Evolutionary conservation across 257 asterid genomes (phyloP), one percentile per base, ranked within the genome.

Genomic region (Cinchona pubescens): DNA sequence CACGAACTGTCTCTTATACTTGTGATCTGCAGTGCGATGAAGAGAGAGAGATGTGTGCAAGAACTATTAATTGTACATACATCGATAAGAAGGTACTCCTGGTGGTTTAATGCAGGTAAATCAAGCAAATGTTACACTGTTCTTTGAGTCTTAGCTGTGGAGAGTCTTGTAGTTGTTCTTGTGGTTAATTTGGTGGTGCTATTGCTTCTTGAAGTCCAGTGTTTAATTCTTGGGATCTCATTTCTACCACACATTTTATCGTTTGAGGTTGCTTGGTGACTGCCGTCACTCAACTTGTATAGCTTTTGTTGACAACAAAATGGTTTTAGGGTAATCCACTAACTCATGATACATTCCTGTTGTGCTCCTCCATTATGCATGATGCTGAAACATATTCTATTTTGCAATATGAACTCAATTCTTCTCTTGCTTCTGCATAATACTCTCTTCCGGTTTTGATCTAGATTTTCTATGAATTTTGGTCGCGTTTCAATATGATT

Each of bases 211-310:
- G 23, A 35, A 74, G 45, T 64, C 71, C 42, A n/a, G 71, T n/a
- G 21, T 62, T 56, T 62, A 37, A 71, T 43, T 69, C 58, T 70
- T 56, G 74, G 78, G 19, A 69, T 85, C 74, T 74, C 55, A 82
- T 77, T 71, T 79, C 80, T 86, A 81, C 70, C 79, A 67, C 91
- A 94, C n/a, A 97, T 97, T 94, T 81, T 76, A 80, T 79, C 98
- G 99, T 82, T 73, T 95, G 92, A 91, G 99, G 96, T 86, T 95
- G 88, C 97, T 94, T 72, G 98, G 98, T 72, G 98, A 94, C 84
- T 90, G 83, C 80, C 97, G 88, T 79, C 97, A 94, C 85, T 88
- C 94, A 23, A 94, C 97, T 67, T 96, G 97, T 76, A 92, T 94
- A 79, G 97, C 93, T 82, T 94, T 94, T 70, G 98, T 94, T 85